Evolutionary conservation across 2,329 filamentous ascomycete species (phyloP), one percentile per base, ranked within the genome.

Genomic region (Coniochaeta sp.): DNA sequence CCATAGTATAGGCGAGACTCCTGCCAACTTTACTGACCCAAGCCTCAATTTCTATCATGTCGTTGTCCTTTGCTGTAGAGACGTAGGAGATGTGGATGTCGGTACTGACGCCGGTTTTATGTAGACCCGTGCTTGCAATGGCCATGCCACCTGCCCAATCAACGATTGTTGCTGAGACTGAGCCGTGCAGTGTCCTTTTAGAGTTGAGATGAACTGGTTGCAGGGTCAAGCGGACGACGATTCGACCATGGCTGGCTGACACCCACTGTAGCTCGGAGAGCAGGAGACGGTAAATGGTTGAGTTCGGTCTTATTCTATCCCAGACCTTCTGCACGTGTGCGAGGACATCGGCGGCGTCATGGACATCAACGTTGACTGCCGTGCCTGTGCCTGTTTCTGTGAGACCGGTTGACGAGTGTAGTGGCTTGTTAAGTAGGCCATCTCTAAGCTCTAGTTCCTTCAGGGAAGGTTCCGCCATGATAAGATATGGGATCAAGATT

Each of bases 11-110:
- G 0, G 85, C 89, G 68, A 92, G 68, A 43, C 80, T 85, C 8
- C 83, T 81, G 0, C 89, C 89, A 1, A 90, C 84, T 64, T 84
- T 87, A 63, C 87, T 83, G 6, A 86, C 85, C 62, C 75, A 80
- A 22, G 85, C 84, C 68, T 88, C 83, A 59, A 91, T 84, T 76
- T 90, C 87, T 36, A 92, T 77, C 65, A 77, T 79, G 62, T 91
- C 89, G 16, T 86, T 88, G 28, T 81, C 77, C 55, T 77, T 77
- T 1, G 88, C 89, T 3, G 82, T 82, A 40, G 81, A 81, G 59
- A 89, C 76, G 67, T 90, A 92, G 58, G 82, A 85, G 63, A 90
- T 81, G 73, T 91, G 88, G 70, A 92, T 91, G 71, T 92, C 89
- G 38, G 87, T 81, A 64, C 85, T 89, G 36, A 89, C 88, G 55